Evolutionary conservation across 202 grass and related monocot species (phyloP), one percentile per base, ranked within the genome.

Genomic region (Saccharum hybrid): DNA sequence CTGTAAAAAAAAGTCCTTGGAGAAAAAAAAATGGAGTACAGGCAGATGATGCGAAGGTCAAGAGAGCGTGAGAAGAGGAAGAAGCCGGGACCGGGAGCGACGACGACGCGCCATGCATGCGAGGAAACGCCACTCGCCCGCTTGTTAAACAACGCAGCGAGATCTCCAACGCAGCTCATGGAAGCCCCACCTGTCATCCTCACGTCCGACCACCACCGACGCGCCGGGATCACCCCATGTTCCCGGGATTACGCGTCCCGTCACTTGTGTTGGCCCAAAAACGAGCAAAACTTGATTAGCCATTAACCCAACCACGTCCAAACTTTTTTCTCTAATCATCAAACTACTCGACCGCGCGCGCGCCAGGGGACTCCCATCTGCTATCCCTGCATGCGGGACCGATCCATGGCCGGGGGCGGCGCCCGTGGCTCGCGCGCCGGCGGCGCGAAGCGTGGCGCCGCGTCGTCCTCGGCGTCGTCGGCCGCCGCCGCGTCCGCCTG

Each of bases 361-460:
- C 6, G 69, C 33, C 62, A 16, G 48, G 10, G 37, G 41, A 16
- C 11, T 26, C 66, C n/a, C 38, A 68, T n/a, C n/a, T n/a, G n/a
- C n/a, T n/a, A n/a, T n/a, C 22, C 6, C 21, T 12, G 57, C 74
- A 72, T 78, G 86, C 74, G 86, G 49, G 66, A 81, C 6, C 82
- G 26, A 62, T 85, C 83, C 19, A 96, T 92, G 93, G 87, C 85
- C 68, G 83, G 87, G 5, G 87, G 77, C 68, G 83, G 87, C 6
- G 84, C 80, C 26, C 90, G 86, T 71, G 87, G 63, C 60, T 66
- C 79, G 2, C 90, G 96, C 72, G 74, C 23, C 68, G 68, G 14
- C 68, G 87, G 78, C 69, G 82, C 48, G 41, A 89, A 94, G 82
- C 89, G 84, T 26, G 87, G 71, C 37, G 75, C 72, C 15, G 76